Evolutionary conservation across 108 stramenopile genomes (phyloP).

Genomic region (Cyclotella baltica): DNA sequence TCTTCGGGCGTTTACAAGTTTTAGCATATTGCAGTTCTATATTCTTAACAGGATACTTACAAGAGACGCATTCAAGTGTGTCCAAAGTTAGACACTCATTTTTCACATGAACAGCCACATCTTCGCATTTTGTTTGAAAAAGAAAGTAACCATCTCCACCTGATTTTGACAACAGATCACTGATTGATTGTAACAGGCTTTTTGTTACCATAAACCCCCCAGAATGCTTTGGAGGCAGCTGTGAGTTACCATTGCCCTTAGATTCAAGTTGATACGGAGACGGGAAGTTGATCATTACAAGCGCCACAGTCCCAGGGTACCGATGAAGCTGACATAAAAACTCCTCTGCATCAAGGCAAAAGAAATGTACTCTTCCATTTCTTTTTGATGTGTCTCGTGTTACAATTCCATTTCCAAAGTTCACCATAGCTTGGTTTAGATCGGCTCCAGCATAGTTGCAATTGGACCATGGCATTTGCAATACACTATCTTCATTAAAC

Average conservation of each 20-base stretch:
- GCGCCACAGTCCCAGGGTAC: conserved; percentile 24
- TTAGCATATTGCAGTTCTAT: conserved; percentile 24
- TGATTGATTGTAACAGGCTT: conserved; percentile 25
- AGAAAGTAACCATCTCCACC: conserved; percentile 20
- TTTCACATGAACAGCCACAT: conserved; percentile 42
- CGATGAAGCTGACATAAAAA: conserved; percentile 27
- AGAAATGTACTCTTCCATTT: conserved; percentile 35
- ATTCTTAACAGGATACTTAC: conserved; percentile 29
- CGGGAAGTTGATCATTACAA: conserved; percentile 50
- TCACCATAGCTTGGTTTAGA: conserved; percentile 40
- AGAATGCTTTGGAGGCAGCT: conserved; percentile 27
- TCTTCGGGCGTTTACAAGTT: conserved; percentile 19
- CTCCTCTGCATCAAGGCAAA: conserved; percentile 33
- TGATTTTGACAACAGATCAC: conserved; percentile 7
- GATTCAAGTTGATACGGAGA: conserved; percentile 36
- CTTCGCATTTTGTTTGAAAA: conserved; percentile 54
- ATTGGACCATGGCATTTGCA: conserved; percentile 37
- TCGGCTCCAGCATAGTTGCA: conserved; percentile 51
- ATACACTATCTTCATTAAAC: background rate
- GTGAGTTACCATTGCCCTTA: conserved; percentile 29
- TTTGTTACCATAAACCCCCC: conserved; percentile 42
- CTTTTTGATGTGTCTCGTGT: conserved; percentile 27
- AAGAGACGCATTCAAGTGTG: conserved; percentile 15
- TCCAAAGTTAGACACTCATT: conserved; percentile 23
- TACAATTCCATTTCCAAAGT: conserved; percentile 45